Conservation (phyloP, 225 moss, liverwort and hornwort genomes). For the Neckera pumila region DNA sequence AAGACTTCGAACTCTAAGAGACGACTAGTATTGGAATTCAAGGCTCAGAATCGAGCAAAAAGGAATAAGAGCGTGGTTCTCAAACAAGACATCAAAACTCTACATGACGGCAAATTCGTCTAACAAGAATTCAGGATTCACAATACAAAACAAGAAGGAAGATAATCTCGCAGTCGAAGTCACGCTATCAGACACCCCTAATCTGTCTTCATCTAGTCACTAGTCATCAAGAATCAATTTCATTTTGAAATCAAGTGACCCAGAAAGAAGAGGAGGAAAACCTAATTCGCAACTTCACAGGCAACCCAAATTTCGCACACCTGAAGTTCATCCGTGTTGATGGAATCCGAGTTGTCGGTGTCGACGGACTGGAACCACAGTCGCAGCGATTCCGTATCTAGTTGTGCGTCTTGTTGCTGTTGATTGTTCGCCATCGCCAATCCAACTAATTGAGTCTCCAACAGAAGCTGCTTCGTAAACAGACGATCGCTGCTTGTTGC, state of each 20-base stretch:
- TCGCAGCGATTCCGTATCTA: slow-evolving; percentile 15
- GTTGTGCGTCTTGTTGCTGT: background rate
- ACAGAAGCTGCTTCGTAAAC: background rate
- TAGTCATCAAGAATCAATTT: background rate
- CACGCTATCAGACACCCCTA: background rate
- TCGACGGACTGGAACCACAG: slow-evolving; percentile 50
- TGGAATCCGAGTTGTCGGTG: slow-evolving; percentile 34
- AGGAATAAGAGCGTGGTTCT: background rate
- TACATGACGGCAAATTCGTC: background rate
- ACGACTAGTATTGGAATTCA: background rate
- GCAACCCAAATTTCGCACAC: background rate
- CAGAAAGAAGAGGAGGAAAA: background rate
- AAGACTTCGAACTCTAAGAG: background rate
- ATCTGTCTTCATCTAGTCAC: background rate
- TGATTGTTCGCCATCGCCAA: slow-evolving; percentile 11
- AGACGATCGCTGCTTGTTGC: background rate
- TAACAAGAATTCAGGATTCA: background rate
- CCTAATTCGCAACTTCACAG: background rate
- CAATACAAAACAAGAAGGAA: background rate
- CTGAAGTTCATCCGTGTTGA: slow-evolving; percentile 40
- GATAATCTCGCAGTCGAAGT: background rate
- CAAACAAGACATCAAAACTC: background rate
- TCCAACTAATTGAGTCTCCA: background rate
- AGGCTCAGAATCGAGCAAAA: background rate
- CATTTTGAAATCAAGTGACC: background rate